Conservation (phyloP, 345 rosid species). For the Euclidium syriacum region DNA sequence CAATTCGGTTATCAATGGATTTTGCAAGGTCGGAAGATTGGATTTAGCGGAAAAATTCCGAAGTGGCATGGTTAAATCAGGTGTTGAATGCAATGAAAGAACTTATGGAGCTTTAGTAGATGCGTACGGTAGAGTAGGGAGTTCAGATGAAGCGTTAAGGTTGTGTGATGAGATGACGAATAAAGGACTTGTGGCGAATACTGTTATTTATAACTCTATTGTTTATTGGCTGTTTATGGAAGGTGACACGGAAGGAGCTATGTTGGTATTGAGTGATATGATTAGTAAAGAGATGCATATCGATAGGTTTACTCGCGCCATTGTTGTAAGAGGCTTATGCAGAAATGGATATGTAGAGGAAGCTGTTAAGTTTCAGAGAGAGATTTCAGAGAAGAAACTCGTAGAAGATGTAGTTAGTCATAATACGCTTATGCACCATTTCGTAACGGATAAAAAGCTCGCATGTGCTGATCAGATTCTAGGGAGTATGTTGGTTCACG, state of each 20-base stretch:
- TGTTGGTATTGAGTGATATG: conserved; percentile 43
- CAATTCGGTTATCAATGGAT: conserved; percentile 52
- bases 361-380: conserved; percentile 46
- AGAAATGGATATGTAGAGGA: conserved; percentile 35
- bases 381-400: conserved; percentile 40
- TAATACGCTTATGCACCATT: conserved; percentile 51
- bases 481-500: conserved; percentile 49
- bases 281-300: conserved; percentile 32
- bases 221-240: conserved; percentile 55
- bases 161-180: conserved; percentile 59
- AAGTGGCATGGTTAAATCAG: conserved; percentile 46
- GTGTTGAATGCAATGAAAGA: conserved; percentile 45
- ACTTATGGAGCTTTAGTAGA: conserved; percentile 66
- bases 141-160: conserved; percentile 45
- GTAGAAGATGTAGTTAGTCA: conserved; percentile 43
- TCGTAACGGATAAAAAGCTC: conserved; percentile 37
- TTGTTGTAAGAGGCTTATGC: conserved; percentile 45
- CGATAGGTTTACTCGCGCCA: conserved; percentile 48
- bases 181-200: conserved; percentile 51
- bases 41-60: conserved; percentile 38
- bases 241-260: conserved; percentile 49
- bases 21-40: conserved; percentile 54
- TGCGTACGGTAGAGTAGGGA: conserved; percentile 52
- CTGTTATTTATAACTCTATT: conserved; percentile 49
- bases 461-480: conserved; percentile 43